phyloP scores from a whole-genome alignment of 805 yeast genomes.

The Maudiozyma barnettii region DNA sequence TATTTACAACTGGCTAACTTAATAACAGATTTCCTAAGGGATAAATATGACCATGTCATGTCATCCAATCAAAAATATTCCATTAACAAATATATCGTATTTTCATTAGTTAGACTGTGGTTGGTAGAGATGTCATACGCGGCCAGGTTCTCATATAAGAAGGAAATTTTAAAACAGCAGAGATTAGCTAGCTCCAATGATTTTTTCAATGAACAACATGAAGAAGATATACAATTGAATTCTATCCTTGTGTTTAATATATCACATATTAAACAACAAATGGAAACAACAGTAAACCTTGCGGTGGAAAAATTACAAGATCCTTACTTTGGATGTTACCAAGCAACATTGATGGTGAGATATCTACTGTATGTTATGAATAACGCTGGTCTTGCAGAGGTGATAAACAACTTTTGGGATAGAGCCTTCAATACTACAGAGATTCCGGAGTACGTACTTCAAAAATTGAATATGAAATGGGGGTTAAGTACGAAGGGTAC shows the following conservation, averaged over 20 bases:
- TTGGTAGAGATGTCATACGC: constrained; percentile 8
- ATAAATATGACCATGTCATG: constrained; percentile 2
- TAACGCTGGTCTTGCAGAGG: constrained; percentile 3
- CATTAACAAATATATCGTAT: constrained; percentile 9
- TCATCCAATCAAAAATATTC: constrained; percentile 4
- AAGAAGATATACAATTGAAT: constrained; percentile 1
- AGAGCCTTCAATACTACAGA: constrained; percentile 4
- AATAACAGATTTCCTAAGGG: constrained; percentile 6
- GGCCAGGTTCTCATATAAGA: constrained; percentile 9
- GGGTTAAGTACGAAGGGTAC: constrained; percentile 11
- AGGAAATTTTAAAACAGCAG: constrained; percentile 2
- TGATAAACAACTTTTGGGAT: constrained; percentile 10
- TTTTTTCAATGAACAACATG: not conserved
- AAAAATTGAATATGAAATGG: constrained; percentile 15
- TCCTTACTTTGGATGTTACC: constrained; percentile 9
- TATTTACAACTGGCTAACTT: constrained; percentile 5
- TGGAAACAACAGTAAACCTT: constrained; percentile 3
- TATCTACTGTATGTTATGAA: constrained; percentile 12
- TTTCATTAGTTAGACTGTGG: constrained; percentile 9
- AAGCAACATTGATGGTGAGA: constrained; percentile 9
- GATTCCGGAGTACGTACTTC: constrained; percentile 8
- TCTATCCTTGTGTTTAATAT: not conserved
- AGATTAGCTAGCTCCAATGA: not conserved
- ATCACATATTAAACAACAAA: constrained; percentile 5
- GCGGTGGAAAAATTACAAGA: constrained; percentile 3